These are phyloP conservation scores for Auriscalpium microsporum DNA, from an alignment of 768 basidiomycete species.

Conservation along the genomic window DNA sequence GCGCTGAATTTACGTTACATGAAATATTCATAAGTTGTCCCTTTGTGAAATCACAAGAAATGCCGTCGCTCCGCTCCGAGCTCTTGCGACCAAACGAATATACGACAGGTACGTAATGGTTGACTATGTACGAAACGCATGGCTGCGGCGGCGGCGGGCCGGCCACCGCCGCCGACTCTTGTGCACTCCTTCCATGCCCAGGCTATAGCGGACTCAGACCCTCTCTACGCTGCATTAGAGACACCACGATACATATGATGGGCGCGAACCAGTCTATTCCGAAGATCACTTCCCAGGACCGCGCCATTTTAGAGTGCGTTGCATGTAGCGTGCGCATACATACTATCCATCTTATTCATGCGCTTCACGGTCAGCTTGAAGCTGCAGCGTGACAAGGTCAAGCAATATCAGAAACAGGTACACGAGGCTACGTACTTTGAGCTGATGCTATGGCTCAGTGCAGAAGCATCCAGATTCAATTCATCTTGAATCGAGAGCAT, in stretches of 20 bases:
- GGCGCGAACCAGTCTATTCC: slow-evolving; percentile 67
- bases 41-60: too few species aligned
- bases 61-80: too few species aligned
- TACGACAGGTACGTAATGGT: too few species aligned
- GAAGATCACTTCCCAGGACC: slow-evolving; percentile 89
- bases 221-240: not conserved
- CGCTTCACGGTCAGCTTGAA: slow-evolving; percentile 58
- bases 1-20: too few species aligned
- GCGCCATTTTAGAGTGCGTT: slow-evolving; percentile 90
- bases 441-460: not conserved
- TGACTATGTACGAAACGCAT: too few species aligned
- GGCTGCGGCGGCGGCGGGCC: too few species aligned
- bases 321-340: slow-evolving; percentile 5
- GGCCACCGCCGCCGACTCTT: too few species aligned
- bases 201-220: too few species aligned
- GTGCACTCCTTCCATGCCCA: too few species aligned
- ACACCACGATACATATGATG: slow-evolving; percentile 30
- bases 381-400: slow-evolving; percentile 90
- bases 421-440: slow-evolving; percentile 8
- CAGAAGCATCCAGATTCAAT: slow-evolving; percentile 58
- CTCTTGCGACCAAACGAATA: too few species aligned
- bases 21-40: too few species aligned
- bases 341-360: slow-evolving; percentile 12
- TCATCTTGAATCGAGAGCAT: slow-evolving; percentile 77
- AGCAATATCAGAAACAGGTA: slow-evolving; percentile 93